Conservation (phyloP, 148 eudicot species). For the Salicornia ramosissima region DNA sequence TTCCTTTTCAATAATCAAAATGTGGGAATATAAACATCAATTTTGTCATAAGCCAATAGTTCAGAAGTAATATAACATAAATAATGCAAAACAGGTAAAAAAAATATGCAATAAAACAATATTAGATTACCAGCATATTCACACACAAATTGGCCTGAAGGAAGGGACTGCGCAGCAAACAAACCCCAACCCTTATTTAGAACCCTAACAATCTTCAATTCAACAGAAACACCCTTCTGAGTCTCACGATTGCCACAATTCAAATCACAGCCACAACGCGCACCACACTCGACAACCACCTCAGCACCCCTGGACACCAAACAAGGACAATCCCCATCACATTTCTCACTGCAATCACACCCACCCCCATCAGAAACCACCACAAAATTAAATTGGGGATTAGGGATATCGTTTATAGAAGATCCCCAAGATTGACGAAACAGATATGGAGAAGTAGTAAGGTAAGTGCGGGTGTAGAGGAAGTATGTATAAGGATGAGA, state of each 20-base stretch:
- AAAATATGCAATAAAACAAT: too few relatives aligned
- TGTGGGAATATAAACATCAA: too few relatives aligned
- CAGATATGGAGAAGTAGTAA: slow-evolving; percentile 31
- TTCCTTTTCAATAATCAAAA: too few relatives aligned
- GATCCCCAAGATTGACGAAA: slow-evolving; percentile 53
- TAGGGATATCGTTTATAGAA: slow-evolving; percentile 5
- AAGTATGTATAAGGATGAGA: slow-evolving; percentile 42
- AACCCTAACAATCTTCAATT: slow-evolving; percentile 52
- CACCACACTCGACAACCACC: slow-evolving; percentile 62
- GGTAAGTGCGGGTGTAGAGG: slow-evolving; percentile 30
- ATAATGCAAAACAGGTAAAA: too few relatives aligned
- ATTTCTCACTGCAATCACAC: slow-evolving; percentile 42
- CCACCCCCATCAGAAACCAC: slow-evolving; percentile 24
- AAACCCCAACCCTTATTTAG: slow-evolving; percentile 72
- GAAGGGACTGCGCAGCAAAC: slow-evolving; percentile 44
- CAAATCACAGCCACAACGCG: slow-evolving; percentile 45
- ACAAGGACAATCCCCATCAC: slow-evolving; percentile 42
- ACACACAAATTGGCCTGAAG: slow-evolving; percentile 49
- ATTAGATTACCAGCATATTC: slow-evolving; percentile 74
- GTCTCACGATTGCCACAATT: slow-evolving; percentile 55
- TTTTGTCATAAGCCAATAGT: too few relatives aligned
- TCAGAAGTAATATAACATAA: too few relatives aligned
- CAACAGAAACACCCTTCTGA: slow-evolving; percentile 47
- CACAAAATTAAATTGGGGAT: neutral
- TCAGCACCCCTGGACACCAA: slow-evolving; percentile 21